Evolutionary conservation across 805 yeast genomes (phyloP), one percentile per base, ranked within the genome.

Genomic region (Yamadazyma paraphyllophila): DNA sequence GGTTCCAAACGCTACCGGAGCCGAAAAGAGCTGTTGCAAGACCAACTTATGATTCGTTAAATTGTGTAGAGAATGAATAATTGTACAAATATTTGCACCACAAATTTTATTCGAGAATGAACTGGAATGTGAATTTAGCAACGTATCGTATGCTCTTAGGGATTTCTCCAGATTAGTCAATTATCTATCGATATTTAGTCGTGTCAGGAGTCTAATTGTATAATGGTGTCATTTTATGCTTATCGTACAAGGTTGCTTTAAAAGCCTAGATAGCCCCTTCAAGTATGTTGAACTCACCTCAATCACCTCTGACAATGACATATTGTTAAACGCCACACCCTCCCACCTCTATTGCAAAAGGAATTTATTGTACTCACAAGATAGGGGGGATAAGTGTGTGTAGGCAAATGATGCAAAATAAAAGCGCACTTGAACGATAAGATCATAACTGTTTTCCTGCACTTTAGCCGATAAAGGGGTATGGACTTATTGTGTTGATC

Each of bases 11-110:
- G 36, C 47, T 14, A 46, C 52, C 12, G 42, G 55, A 11, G 57
- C 54, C 43, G 61, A 56, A 25, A 52, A 57, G 30, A 45, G 61
- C 14, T 68, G 74, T 48, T 68, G 74, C 57, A 69, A 69, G 60
- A 62, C 64, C 41, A 65, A 64, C 24, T 39, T 44, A 36, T 44
- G 30, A 37, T 11, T 8, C 24, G 24, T 20, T 20, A 20, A 24
- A 37, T 37, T n/a, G 25, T 25, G 27, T 16, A 20, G 14, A 17
- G 38, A 35, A 35, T 16, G 16, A 33, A 33, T 29, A 29, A 29
- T 12, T 32, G n/a, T n/a, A 13, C 15, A 32, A 14, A 4, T 11
- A 29, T 29, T 29, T 7, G 7, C 31, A 29, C 31, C 4, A 29
- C 11, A 29, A 29, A 5, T 29, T 3, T 29, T n/a, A n/a, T n/a